Percentiles rank a stretch among this genome's conserved stretches.
Conservation (phyloP, 805 yeast species). For the Wickerhamiella australiensis region DNA sequence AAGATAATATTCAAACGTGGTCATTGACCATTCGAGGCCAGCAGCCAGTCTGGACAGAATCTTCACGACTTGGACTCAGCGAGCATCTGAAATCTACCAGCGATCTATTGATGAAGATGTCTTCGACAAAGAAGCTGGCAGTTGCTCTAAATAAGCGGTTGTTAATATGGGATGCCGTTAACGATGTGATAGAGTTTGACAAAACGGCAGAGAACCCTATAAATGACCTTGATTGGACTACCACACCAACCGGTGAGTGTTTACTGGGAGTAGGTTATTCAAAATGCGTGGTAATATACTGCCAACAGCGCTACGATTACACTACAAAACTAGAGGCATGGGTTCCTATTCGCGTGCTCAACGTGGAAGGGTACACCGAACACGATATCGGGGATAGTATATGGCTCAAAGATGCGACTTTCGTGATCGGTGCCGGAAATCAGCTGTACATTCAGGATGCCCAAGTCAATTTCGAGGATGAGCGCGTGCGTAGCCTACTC, state of each 20-base stretch:
- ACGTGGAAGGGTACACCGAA: constrained; percentile 56
- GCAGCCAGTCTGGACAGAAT: constrained; percentile 1
- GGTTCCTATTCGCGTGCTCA: constrained; percentile 60
- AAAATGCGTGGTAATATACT: constrained; percentile 49
- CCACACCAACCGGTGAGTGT: constrained; percentile 51
- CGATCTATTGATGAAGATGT: constrained; percentile 45
- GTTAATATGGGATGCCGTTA: constrained; percentile 67
- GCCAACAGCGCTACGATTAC: constrained; percentile 80
- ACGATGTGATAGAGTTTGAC: constrained; percentile 55
- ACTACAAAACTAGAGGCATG: constrained; percentile 70
- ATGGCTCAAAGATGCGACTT: constrained; percentile 69
- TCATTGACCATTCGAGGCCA: background rate
- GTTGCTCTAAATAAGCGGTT: constrained; percentile 50
- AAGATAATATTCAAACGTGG: constrained; percentile 24
- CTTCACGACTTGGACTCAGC: background rate
- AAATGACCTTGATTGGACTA: constrained; percentile 80
- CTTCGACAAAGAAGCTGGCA: constrained; percentile 66
- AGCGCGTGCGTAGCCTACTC: constrained; percentile 40
- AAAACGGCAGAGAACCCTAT: constrained; percentile 50
- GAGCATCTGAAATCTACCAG: background rate
- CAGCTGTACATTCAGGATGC: constrained; percentile 77
- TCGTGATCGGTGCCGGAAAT: constrained; percentile 80
- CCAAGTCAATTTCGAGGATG: constrained; percentile 43
- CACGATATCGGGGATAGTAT: constrained; percentile 80
- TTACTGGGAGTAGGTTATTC: constrained; percentile 71